A percentile compares a stretch with the other conserved stretches of the same genome.
phyloP scores from a whole-genome alignment of 805 yeast species.

The Lipomyces yamanashiensis region DNA sequence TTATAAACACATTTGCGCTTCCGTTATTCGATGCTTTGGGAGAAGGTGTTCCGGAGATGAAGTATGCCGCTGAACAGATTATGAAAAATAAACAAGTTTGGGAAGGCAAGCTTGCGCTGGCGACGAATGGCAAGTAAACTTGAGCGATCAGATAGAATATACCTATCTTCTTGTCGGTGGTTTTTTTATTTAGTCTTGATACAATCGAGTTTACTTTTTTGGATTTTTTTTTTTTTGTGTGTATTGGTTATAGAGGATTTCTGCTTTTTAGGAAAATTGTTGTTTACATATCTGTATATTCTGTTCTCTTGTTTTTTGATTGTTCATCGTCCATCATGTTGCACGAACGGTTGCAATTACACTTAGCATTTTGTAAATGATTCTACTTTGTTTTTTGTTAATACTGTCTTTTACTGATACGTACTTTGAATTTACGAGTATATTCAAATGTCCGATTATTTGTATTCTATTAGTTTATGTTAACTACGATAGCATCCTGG shows the following conservation, averaged over 20 bases:
- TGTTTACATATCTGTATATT: no score
- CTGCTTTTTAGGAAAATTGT: neutral
- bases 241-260: neutral
- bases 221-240: neutral
- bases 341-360: no score
- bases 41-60: constrained; percentile 62
- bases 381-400: no score
- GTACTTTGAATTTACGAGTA: no score
- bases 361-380: no score
- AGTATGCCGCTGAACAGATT: constrained; percentile 21
- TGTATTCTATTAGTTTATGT: no score
- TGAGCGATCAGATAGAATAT: neutral
- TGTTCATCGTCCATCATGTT: no score
- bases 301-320: no score
- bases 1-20: constrained; percentile 79
- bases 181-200: neutral
- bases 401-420: no score
- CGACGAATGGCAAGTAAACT: neutral
- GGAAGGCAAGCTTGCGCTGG: constrained; percentile 16
- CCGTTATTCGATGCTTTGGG: constrained; percentile 72
- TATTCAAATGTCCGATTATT: no score
- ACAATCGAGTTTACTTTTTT: neutral
- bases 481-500: neutral
- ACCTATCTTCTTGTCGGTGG: neutral
- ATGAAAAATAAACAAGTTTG: constrained; percentile 19